Base-by-base conservation (phyloP, 306 rosid genomes). In the Cucurbita ficifolia region DNA sequence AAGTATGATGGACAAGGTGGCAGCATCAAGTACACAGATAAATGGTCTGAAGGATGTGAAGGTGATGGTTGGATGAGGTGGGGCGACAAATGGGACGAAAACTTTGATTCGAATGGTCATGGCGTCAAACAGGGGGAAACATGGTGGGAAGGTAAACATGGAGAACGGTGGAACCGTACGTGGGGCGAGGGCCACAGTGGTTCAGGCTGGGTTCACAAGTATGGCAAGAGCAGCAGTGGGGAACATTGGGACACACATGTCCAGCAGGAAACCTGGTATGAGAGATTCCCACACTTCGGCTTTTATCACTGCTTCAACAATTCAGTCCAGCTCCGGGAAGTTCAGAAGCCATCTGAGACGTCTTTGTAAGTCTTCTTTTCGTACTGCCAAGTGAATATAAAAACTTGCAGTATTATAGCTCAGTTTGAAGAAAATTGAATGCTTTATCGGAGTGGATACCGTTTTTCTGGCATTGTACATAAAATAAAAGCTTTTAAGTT, bases 51-150 rank as follows among this genome's bases (percentile, higher is more conserved):
- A 76, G 88, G 96, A 19, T 74, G 74, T 1, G 84, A 81, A 77
- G 87, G 84, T 0, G 99, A 85, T 70, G 90, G 91, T 39, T 91
- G 97, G 99, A 81, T 87, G 36, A 95, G 91, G 81, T 95, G 99
- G 99, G 99, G 99, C 36, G 97, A 95, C 90, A 95, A 95, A 82
- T 95, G 99, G 99, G 99, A 95, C 70, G 99, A 95, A 77, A 83
- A 85, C 73, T 95, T 95, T 8, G 91, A 91, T 75, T 85, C 79
- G 22, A 88, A 85, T 35, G 39, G 80, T 10, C 75, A 81, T 21
- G 99, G 99, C 6, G 73, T 87, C 81, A 95, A 95, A 84, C 99
- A 95, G 72, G 99, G 99, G 0, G 99, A 95, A 81, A 89, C 86
- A 19, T 95, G 99, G 99, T 95, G 99, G 97, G 92, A 83, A 77